Conservation (phyloP, 164 flowering plant genomes). For the Vitis cinerea region DNA sequence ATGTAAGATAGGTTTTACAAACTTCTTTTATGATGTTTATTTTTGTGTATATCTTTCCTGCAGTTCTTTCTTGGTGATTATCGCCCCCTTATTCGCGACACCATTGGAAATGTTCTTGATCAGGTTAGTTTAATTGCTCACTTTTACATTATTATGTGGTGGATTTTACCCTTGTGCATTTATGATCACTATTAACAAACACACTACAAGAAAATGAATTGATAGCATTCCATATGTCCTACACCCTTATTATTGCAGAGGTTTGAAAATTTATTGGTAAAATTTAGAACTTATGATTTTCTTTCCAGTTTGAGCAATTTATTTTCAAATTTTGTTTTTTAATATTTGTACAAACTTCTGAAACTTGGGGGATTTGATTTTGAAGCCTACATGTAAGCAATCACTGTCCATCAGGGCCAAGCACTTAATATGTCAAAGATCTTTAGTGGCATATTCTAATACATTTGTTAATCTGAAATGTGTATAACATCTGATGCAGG, state of each 20-base stretch:
- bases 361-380: no score
- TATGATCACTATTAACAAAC: background rate
- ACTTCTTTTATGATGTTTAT: conserved; percentile 2
- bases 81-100: conserved; percentile 84
- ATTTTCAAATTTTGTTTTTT: background rate
- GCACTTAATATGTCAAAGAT: background rate
- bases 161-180: background rate
- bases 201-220: background rate
- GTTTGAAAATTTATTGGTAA: background rate
- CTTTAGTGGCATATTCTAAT: background rate
- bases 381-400: no score
- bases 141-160: background rate
- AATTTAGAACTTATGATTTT: background rate
- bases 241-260: background rate
- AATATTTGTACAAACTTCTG: background rate
- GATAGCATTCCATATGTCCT: background rate
- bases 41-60: conserved; percentile 5
- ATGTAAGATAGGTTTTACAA: background rate
- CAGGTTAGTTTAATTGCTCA: conserved; percentile 53
- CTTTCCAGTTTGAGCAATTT: conserved; percentile 9
- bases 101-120: conserved; percentile 81
- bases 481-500: conserved; percentile 48
- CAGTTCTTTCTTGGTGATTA: conserved; percentile 99
- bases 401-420: no score
- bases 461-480: background rate